Base-by-base conservation (phyloP, 2,329 filamentous ascomycete genomes). In the Xylaria sp. region DNA sequence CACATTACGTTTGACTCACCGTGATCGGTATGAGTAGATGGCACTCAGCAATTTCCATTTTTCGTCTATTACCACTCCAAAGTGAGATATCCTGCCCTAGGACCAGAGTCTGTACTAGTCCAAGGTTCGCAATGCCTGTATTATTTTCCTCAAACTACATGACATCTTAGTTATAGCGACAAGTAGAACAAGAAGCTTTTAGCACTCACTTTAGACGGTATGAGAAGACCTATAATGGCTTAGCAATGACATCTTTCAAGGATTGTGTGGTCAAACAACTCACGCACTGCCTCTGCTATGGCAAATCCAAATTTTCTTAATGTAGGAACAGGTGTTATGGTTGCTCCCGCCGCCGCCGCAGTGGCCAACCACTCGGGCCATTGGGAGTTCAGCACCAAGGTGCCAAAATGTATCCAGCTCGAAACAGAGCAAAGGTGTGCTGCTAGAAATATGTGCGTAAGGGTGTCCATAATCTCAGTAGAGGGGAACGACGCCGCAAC, bases 241-340 rank as follows among this genome's bases (percentile, higher is more conserved):
- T 60, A 71, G 71, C 39, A 63, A 68, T 58, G 34, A 36, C 11
- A 30, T 55, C 24, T 42, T 48, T 27, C 17, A 32, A 30, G 48
- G 39, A 27, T 55, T 55, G 19, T 34, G 24, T 39, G 58, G 45
- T 56, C 19, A 53, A 30, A 14, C 17, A 47, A 79, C 77, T 76
- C 70, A 80, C 85, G 82, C 61, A 86, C 82, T 67, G 85, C 83
- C 72, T 87, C 85, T 72, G 86, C 84, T 4, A 87, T 75, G 11
- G 85, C 84, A 70, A 84, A 84, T 1, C 89, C 89, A 61, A 92
- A 88, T 72, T 88, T 89, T 30, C 87, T 84, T 45, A 91, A 80
- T 0, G 88, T 83, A 8, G 82, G 80, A 56, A 89, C 84, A 0
- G 88, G 85, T 1, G 88, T 87, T 53, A 86, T 79, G 0, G 86